Percentiles rank a stretch among this genome's conserved stretches.
These are phyloP conservation scores for Coccomyxa subellipsoidea DNA, from an alignment of 163 green algal genomes.

Conservation along the genomic window DNA sequence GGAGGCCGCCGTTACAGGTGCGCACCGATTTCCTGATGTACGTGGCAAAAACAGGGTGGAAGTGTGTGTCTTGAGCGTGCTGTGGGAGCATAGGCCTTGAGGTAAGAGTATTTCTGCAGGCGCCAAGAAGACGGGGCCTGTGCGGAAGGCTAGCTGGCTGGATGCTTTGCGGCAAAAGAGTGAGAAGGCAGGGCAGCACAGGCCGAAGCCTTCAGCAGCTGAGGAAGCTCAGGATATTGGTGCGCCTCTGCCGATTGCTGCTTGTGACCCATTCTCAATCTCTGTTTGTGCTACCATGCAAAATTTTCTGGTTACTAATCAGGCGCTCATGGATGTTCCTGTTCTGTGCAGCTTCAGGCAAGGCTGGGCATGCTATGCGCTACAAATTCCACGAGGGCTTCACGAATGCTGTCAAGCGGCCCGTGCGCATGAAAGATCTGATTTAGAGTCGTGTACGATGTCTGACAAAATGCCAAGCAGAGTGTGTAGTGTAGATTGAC, in stretches of 20 bases:
- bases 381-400: constrained; percentile 89
- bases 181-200: background rate
- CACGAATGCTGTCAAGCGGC: constrained; percentile 88
- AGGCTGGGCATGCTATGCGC: constrained; percentile 35
- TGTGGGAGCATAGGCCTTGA: too few species aligned
- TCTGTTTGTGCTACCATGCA: too few species aligned
- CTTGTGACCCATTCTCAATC: too few species aligned
- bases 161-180: constrained; percentile 3
- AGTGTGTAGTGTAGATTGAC: too few species aligned
- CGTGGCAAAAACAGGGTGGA: too few species aligned
- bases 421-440: constrained; percentile 72
- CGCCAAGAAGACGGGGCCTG: background rate
- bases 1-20: constrained; percentile 13
- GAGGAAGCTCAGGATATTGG: background rate
- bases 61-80: too few species aligned
- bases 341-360: background rate
- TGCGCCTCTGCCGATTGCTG: background rate
- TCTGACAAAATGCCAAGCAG: too few species aligned
- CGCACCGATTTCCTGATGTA: too few species aligned
- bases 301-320: too few species aligned
- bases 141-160: constrained; percentile 6
- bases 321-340: too few species aligned
- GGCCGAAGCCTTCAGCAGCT: background rate
- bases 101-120: too few species aligned
- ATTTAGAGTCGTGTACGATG: too few species aligned